A percentile compares a stretch with the other conserved stretches of the same genome.
phyloP scores from a whole-genome alignment of 2,329 filamentous ascomycete species.

The Alternaria gansuensis region DNA sequence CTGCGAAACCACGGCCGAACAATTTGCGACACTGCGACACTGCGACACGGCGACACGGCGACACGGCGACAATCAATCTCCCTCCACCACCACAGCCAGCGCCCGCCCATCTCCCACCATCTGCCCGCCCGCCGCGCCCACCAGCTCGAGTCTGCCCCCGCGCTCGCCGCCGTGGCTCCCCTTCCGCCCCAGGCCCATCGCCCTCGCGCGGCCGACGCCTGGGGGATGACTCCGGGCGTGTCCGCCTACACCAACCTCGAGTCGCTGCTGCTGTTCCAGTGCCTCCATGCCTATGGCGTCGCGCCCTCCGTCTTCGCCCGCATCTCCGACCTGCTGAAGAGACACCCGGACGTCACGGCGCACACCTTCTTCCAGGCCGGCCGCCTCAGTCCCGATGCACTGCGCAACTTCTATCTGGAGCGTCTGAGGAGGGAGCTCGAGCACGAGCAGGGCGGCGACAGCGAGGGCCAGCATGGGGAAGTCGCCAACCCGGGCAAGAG shows the following conservation, averaged over 20 bases:
- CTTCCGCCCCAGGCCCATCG: constrained; percentile 40
- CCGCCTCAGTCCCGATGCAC: constrained; percentile 77
- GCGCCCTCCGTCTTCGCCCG: constrained; percentile 71
- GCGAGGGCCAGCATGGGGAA: constrained; percentile 48
- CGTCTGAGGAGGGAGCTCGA: constrained; percentile 78
- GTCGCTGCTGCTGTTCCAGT: constrained; percentile 84
- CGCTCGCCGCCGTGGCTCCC: constrained; percentile 51
- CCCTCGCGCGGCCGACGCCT: constrained; percentile 41
- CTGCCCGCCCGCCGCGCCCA: constrained; percentile 26
- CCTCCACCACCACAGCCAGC: constrained; percentile 21
- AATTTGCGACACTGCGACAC: constrained; percentile 19
- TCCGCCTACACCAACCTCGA: constrained; percentile 83
- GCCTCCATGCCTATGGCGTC: constrained; percentile 73
- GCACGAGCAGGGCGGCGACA: constrained; percentile 59
- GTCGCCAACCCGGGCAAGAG: constrained; percentile 69
- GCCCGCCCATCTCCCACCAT: constrained; percentile 31
- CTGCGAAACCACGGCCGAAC: constrained; percentile 19
- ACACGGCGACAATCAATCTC: constrained; percentile 12
- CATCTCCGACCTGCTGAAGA: constrained; percentile 78
- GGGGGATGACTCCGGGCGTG: constrained; percentile 66
- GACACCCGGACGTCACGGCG: constrained; percentile 75
- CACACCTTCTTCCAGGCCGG: constrained; percentile 75
- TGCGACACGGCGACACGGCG: too few species aligned
- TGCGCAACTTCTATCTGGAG: constrained; percentile 80
- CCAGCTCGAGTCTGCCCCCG: constrained; percentile 28